A percentile compares a stretch with the other conserved stretches of the same genome.
Conservation (phyloP, 2,329 filamentous ascomycete species). For the Chaetomiaceae sp. region DNA sequence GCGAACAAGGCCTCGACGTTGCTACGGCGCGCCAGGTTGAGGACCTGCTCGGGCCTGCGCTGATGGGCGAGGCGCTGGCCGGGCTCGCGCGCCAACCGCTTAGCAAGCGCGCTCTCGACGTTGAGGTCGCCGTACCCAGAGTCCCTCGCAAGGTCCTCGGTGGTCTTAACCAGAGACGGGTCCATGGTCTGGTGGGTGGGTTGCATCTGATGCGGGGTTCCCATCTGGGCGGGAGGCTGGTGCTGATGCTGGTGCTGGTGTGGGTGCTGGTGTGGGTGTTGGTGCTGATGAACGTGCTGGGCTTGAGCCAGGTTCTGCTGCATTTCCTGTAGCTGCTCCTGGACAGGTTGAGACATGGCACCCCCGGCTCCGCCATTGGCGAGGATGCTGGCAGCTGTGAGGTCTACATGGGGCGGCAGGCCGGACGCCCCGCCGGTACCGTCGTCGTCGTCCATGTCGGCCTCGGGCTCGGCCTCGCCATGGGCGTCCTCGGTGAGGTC, state of each 20-base stretch:
- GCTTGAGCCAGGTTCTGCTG: constrained; percentile 22
- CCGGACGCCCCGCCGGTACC: constrained; percentile 15
- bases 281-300: constrained; percentile 24
- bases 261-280: constrained; percentile 21
- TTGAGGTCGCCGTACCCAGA: constrained; percentile 44
- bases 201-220: constrained; percentile 20
- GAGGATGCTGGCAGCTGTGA: constrained; percentile 31
- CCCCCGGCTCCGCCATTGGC: constrained; percentile 28
- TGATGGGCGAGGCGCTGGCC: constrained; percentile 48
- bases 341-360: constrained; percentile 19
- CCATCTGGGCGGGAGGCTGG: constrained; percentile 24
- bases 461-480: constrained; percentile 25
- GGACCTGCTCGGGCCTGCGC: constrained; percentile 48
- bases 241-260: constrained; percentile 30
- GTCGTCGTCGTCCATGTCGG: constrained; percentile 25
- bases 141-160: constrained; percentile 43
- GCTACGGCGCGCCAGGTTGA: constrained; percentile 54
- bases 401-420: constrained; percentile 26
- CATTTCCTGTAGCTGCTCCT: constrained; percentile 27
- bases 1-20: constrained; percentile 57
- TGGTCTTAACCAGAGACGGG: constrained; percentile 33
- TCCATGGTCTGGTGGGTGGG: constrained; percentile 21
- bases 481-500: constrained; percentile 24
- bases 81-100: constrained; percentile 45
- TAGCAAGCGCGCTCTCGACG: constrained; percentile 52